Percentiles rank a stretch among this genome's conserved stretches.
Evolutionary conservation across 257 asterid species (phyloP).

Genomic region (Coffea canephora): DNA sequence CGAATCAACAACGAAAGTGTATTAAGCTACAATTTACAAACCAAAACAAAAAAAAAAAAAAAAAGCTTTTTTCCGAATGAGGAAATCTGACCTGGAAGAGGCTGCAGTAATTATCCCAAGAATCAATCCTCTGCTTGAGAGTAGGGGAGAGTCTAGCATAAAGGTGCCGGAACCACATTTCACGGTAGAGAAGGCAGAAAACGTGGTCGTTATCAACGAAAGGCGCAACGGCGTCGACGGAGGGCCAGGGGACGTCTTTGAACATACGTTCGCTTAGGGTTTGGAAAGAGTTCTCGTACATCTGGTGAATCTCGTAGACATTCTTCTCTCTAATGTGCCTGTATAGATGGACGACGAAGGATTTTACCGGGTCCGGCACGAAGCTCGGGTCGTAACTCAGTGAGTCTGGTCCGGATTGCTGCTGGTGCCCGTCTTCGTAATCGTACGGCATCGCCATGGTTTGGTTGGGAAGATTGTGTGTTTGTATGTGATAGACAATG

Average conservation of each 20-base stretch:
- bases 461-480: background rate
- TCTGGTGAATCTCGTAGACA: slow-evolving; percentile 93
- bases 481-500: background rate
- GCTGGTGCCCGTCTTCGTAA: slow-evolving; percentile 43
- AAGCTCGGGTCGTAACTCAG: slow-evolving; percentile 66
- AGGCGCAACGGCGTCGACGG: slow-evolving; percentile 81
- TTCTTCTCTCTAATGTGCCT: slow-evolving; percentile 96
- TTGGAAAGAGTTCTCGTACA: slow-evolving; percentile 89
- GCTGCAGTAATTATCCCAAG: slow-evolving; percentile 93
- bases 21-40: too few species aligned
- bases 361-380: slow-evolving; percentile 85
- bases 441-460: slow-evolving; percentile 65
- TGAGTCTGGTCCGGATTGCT: slow-evolving; percentile 36
- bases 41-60: background rate
- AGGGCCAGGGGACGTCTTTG: slow-evolving; percentile 92
- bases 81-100: slow-evolving; percentile 62
- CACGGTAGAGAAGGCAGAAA: slow-evolving; percentile 90
- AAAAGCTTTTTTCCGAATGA: background rate
- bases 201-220: slow-evolving; percentile 91
- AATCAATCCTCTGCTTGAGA: slow-evolving; percentile 73
- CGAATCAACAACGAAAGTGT: too few species aligned
- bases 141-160: slow-evolving; percentile 86
- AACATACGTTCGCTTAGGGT: slow-evolving; percentile 86
- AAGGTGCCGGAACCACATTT: slow-evolving; percentile 97
- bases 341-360: slow-evolving; percentile 87